These are phyloP conservation scores for Ascochyta koolunga DNA, from an alignment of 2,329 filamentous ascomycete species.

Conservation along the genomic window DNA sequence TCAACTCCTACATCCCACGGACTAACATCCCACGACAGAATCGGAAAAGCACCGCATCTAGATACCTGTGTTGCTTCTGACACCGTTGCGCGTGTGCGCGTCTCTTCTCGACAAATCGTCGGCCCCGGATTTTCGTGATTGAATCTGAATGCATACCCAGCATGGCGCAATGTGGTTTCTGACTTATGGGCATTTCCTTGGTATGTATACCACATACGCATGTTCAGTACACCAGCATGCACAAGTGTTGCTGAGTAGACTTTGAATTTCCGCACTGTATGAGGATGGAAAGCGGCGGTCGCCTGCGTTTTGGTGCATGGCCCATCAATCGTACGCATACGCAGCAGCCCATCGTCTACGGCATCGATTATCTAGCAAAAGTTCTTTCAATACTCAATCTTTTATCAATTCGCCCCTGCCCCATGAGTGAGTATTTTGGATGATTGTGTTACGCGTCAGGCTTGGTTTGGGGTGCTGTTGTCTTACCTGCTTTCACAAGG, in stretches of 20 bases:
- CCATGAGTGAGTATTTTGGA: background rate
- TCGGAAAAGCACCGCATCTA: constrained; percentile 78
- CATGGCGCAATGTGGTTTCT: constrained; percentile 27
- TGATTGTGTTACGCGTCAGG: background rate
- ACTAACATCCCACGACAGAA: constrained; percentile 56
- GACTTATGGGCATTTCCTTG: constrained; percentile 9
- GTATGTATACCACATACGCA: constrained; percentile 17
- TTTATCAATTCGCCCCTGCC: background rate
- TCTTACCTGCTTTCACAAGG: constrained; percentile 8
- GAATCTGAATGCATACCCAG: constrained; percentile 19
- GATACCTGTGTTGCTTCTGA: constrained; percentile 5
- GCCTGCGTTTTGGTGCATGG: background rate
- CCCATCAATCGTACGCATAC: background rate
- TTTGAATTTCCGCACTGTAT: background rate
- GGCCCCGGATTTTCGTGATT: constrained; percentile 5
- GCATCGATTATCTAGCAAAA: constrained; percentile 16
- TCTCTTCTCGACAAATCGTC: background rate
- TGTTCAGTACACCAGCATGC: background rate
- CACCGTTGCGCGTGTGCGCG: constrained; percentile 1
- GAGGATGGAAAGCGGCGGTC: constrained; percentile 1
- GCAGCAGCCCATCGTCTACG: constrained; percentile 2
- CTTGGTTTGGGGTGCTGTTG: background rate
- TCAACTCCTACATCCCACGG: background rate
- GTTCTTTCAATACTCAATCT: background rate
- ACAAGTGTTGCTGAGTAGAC: background rate